Base-by-base conservation (phyloP, 371 early-diverging fungal genomes). In the Mortierella sp. region DNA sequence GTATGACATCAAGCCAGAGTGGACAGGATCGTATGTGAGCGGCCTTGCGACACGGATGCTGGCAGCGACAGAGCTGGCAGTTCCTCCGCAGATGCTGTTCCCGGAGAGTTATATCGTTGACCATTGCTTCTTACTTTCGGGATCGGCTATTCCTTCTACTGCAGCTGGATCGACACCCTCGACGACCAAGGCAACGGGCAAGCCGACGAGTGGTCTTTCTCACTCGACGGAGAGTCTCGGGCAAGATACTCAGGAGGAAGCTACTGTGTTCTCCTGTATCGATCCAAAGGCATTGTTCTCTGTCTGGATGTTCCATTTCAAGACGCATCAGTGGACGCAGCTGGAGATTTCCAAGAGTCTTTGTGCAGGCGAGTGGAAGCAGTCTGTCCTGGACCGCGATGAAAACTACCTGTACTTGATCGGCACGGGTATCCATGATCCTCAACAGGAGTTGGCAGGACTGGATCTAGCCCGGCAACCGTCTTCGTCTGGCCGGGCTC, bases 31-130 rank as follows among this genome's bases (percentile, higher is more conserved):
- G 14, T 59, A 59, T 31, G 34, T 31, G 5, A 59, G 31, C 44
- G 78, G 78, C 31, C 53, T 70, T 14, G 69, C 64, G 21, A 72
- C 75, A 10, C 57, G 69, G 19, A 31, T 71, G 3, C 46, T 70
- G 3, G 78, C 74, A 14, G 67, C 76, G 10, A 21, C 76, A n/a
- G 77, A 79, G 53, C 54, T 64, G 31, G 34, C 51, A n/a, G 26
- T 79, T 21, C 92, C 92, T 13, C 92, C 92, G 0, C 90, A 88
- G 48, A 81, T 92, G 82, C 67, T 89, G 44, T 92, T 90, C 73
- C 92, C 92, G 34, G 77, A 83, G n/a, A 74, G 81, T 2, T 72
- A 80, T 21, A 67, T 83, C 21, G 80, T 88, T 11, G 89, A 90
- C 54, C 88, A 85, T n/a, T 87, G 82, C 8, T 74, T 92, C 24